These are phyloP conservation scores for Phytophthora multivora DNA, from an alignment of 352 stramenopile species.

Conservation along the genomic window DNA sequence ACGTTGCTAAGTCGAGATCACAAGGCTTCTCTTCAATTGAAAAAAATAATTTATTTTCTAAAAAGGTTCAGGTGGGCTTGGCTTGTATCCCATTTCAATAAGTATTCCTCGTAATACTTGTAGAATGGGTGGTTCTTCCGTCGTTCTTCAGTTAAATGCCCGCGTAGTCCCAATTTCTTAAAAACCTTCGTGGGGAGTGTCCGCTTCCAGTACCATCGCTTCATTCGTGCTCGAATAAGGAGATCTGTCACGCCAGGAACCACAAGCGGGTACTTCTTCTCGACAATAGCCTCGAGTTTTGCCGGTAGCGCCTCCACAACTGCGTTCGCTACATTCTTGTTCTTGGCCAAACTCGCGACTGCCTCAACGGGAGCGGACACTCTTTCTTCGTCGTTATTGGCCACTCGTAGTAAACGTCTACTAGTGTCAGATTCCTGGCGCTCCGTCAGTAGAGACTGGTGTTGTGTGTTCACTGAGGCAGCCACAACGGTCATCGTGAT, in stretches of 20 bases:
- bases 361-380: background rate
- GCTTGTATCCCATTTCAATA: background rate
- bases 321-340: background rate
- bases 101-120: background rate
- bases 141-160: background rate
- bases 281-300: background rate
- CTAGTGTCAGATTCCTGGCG: background rate
- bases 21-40: no score
- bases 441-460: background rate
- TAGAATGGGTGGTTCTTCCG: background rate
- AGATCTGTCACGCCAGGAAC: background rate
- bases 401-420: background rate
- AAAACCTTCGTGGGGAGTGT: background rate
- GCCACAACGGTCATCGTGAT: background rate
- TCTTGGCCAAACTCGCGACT: background rate
- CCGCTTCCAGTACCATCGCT: background rate
- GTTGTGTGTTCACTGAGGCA: background rate
- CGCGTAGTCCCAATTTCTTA: background rate
- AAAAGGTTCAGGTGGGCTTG: background rate
- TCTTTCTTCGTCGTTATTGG: constrained; percentile 1
- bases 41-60: no score
- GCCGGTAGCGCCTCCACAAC: background rate
- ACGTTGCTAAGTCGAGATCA: no score
- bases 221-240: background rate
- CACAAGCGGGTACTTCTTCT: constrained; percentile 4